Evolutionary conservation across 169 alveolate genomes (phyloP), one percentile per base, ranked within the genome.

Genomic region (Plasmodium vinckei): DNA sequence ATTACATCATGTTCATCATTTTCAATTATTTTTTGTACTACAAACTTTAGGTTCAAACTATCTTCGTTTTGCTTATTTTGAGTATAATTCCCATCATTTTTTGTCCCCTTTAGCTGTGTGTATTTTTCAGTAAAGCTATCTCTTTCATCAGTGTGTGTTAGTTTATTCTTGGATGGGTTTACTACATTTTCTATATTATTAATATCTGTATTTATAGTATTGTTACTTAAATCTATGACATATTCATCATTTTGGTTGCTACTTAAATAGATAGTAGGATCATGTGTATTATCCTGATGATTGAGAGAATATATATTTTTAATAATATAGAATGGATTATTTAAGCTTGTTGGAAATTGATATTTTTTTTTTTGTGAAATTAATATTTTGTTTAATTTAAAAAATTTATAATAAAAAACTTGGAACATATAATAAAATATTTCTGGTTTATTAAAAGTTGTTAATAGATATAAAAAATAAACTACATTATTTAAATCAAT

Each of bases 401-500:
- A 54, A 19, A 69, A 60, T 49, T 57, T 69, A 19, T 15, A 46
- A 25, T 12, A 68, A 64, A 68, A 69, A 12, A 13, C 15, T 49
- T 56, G 51, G 64, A 86, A 86, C 82, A 59, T 86, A 53, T 5
- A 5, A 63, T 69, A 57, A 60, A 86, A 60, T 10, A 44, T 6
- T 23, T 42, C 70, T 9, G 44, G 17, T 12, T 86, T 69, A 39
- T 86, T 47, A 46, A 69, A 57, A 33, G 23, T 56, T 49, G 39
- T 15, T 47, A 69, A 64, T 70, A 86, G 23, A 72, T 69, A 86
- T 39, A 86, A 27, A 42, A 68, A 64, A 60, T 86, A 86, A 19
- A 70, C 10, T 3, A 86, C 65, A 63, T 69, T 21, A 53, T 70
- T 60, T 86, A 86, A 47, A 59, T 70, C 27, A 5, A 86, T 10